phyloP scores from a whole-genome alignment of 225 moss, liverwort and hornwort genomes.

The Sphagnum contortum region DNA sequence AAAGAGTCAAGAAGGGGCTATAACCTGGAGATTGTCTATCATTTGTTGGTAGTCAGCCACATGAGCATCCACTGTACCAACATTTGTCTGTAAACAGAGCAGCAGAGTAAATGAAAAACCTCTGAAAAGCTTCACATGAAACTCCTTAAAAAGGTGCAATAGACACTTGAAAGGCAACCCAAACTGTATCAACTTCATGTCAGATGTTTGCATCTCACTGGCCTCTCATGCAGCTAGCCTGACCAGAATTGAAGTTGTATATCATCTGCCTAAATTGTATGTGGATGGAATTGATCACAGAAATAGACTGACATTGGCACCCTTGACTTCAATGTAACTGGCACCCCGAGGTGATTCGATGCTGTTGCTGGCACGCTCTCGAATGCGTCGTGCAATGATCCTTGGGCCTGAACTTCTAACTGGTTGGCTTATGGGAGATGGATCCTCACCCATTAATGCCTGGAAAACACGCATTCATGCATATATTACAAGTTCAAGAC shows the following conservation, averaged over 20 bases:
- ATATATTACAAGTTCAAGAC: constrained; percentile 26
- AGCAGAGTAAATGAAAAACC: too few species aligned
- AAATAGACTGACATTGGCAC: constrained; percentile 47
- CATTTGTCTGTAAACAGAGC: constrained; percentile 47
- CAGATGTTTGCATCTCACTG: too few species aligned
- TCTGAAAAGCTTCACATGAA: too few species aligned
- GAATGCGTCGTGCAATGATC: constrained; percentile 49
- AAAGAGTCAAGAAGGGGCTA: too few species aligned
- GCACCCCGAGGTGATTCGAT: constrained; percentile 36
- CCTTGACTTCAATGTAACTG: constrained; percentile 58
- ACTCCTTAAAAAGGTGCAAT: too few species aligned
- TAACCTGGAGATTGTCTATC: constrained; percentile 83
- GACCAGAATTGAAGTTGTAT: too few species aligned
- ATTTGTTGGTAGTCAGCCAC: constrained; percentile 85
- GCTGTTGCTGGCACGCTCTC: constrained; percentile 49
- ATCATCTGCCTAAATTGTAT: too few species aligned
- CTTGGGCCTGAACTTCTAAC: constrained; percentile 42
- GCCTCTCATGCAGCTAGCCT: too few species aligned
- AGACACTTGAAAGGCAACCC: too few species aligned
- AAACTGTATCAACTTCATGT: too few species aligned
- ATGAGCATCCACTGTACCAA: constrained; percentile 82
- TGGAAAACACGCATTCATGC: constrained; percentile 45
- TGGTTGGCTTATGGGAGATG: constrained; percentile 39
- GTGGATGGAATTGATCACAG: too few species aligned
- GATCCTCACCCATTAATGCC: constrained; percentile 37